Evolutionary conservation across 2,329 filamentous ascomycete genomes (phyloP), one percentile per base, ranked within the genome.

Genomic region (Trichoderma brevicompactum): DNA sequence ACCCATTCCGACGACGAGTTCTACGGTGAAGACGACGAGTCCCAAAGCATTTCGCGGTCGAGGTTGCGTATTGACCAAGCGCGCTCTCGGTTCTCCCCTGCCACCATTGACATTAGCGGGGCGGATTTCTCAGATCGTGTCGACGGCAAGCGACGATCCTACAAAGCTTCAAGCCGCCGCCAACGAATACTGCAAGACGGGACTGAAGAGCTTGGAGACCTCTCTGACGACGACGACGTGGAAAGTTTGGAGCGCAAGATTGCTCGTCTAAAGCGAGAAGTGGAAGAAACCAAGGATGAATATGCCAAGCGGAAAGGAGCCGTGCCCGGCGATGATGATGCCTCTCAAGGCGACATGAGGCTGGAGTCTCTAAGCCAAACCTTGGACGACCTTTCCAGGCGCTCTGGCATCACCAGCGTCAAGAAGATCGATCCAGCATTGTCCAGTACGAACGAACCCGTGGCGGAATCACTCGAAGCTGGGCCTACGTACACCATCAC

Each of bases 51-150:
- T 64, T 92, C 91, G 69, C 89, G 89, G 69, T 88, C 90, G 41
- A 86, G 89, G 28, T 80, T 98, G 8, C 89, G 91, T 68, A 88
- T 92, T 68, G 85, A 92, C 71, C 86, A 92, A 74, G 95, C 95
- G 49, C 89, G 94, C 65, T 88, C 86, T 38, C 87, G 89, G 49
- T 99, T 99, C 75, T 82, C 89, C 63, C 89, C 91, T 2, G 83
- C 90, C 9, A 85, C 87, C 46, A 87, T 96, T 38, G 91, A 96
- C 74, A 89, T 92, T 6, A 84, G 85, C 59, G 87, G 90, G 23
- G 92, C 90, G 28, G 92, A 97, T 77, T 95, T 97, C 76, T 96
- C 94, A 2, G 94, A 97, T 77, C 89, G 94, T 61, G 88, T 98
- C 43, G 88, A 88, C 66, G 87, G 87, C 53, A 94, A 94, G 76